A percentile compares a stretch with the other conserved stretches of the same genome.
These are phyloP conservation scores for Murraya paniculata DNA, from an alignment of 345 rosid genomes.

Conservation along the genomic window DNA sequence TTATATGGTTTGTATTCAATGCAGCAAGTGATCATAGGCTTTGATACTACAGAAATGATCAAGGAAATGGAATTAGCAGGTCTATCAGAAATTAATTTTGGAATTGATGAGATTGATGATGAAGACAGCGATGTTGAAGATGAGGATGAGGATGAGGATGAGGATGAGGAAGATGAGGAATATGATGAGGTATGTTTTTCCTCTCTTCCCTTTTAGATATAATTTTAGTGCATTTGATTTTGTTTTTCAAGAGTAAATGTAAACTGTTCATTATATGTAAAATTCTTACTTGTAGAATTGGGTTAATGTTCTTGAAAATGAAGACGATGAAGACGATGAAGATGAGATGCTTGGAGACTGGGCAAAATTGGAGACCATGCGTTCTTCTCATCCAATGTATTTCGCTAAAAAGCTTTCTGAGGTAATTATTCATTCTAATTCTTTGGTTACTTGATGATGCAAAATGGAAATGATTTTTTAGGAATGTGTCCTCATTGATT, in stretches of 20 bases:
- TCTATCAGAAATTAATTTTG: conserved; percentile 69
- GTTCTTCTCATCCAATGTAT: conserved; percentile 87
- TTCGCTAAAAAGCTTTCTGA: conserved; percentile 79
- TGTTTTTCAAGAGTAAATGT: conserved; percentile 2
- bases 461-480: background rate
- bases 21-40: conserved; percentile 92
- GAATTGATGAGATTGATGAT: conserved; percentile 59
- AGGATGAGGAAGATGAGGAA: conserved; percentile 31
- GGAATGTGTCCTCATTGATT: background rate
- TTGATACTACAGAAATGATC: conserved; percentile 75
- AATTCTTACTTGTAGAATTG: conserved; percentile 52
- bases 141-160: conserved; percentile 33
- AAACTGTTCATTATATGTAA: conserved; percentile 1
- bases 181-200: conserved; percentile 24
- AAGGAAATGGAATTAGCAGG: conserved; percentile 69
- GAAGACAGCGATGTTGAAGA: conserved; percentile 61
- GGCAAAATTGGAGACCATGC: conserved; percentile 90
- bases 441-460: background rate
- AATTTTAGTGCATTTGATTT: conserved; percentile 9
- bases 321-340: conserved; percentile 47
- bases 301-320: conserved; percentile 55
- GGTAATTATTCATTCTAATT: conserved; percentile 33
- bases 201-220: conserved; percentile 10
- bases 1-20: conserved; percentile 23
- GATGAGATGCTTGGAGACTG: conserved; percentile 77